Percentiles rank a stretch among this genome's conserved stretches.
Evolutionary conservation across 176 grass and related monocot genomes (phyloP).

Genomic region (Zea mays): Zm-B73-REFERENCE-NAM-5.0 NC_050104.1:140285001-140285500

Average conservation of each 20-base stretch:
- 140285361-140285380: slow-evolving; percentile 99
- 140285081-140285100: too few relatives aligned
- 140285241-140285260: slow-evolving; percentile 31
- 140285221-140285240: slow-evolving; percentile 33
- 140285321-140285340: slow-evolving; percentile 43
- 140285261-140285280: slow-evolving; percentile 11
- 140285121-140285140: too few relatives aligned
- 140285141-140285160: too few relatives aligned
- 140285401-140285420: slow-evolving; percentile 98
- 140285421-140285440: slow-evolving; percentile 99
- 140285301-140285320: slow-evolving; percentile 3
- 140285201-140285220: too few relatives aligned
- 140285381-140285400: slow-evolving; percentile 99
- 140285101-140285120: too few relatives aligned
- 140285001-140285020: slow-evolving; percentile 18
- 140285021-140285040: background rate
- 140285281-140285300: slow-evolving; percentile 17
- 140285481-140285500: slow-evolving; percentile 91
- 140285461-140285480: slow-evolving; percentile 98
- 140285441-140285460: slow-evolving; percentile 99
- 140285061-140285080: background rate
- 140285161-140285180: too few relatives aligned
- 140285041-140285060: background rate
- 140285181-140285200: too few relatives aligned
- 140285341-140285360: slow-evolving; percentile 88